Conservation (phyloP, 805 yeast species). For the Wickerhamiella musiphila region DNA sequence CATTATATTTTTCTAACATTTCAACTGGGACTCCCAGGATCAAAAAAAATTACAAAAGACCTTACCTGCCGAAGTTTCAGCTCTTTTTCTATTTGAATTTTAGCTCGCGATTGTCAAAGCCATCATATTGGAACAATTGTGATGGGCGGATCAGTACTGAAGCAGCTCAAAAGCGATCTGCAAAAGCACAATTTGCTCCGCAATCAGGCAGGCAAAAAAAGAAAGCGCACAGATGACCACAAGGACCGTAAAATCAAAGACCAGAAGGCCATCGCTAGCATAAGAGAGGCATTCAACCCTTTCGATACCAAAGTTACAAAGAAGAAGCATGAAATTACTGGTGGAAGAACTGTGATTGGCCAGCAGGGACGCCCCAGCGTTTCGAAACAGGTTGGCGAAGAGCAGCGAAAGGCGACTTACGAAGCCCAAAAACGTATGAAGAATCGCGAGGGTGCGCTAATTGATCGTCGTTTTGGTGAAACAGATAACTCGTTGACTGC, state of each 20-base stretch:
- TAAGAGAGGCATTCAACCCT: constrained; percentile 76
- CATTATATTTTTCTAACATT: too few species aligned
- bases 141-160: constrained; percentile 14
- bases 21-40: too few species aligned
- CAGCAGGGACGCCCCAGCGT: constrained; percentile 40
- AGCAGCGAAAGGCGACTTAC: constrained; percentile 40
- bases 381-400: constrained; percentile 52
- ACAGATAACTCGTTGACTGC: constrained; percentile 48
- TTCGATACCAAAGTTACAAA: constrained; percentile 65
- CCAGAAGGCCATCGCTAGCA: constrained; percentile 34
- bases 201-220: constrained; percentile 25
- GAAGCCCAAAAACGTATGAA: constrained; percentile 44
- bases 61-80: neutral
- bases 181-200: constrained; percentile 33
- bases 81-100: neutral
- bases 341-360: constrained; percentile 15
- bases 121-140: neutral
- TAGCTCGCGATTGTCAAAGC: too few species aligned
- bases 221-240: constrained; percentile 6
- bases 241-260: constrained; percentile 33
- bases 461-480: constrained; percentile 89
- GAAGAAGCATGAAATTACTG: constrained; percentile 34
- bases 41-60: neutral
- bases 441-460: constrained; percentile 59
- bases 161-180: constrained; percentile 20